These are phyloP conservation scores for Lentinus brumalis DNA, from an alignment of 768 basidiomycete genomes.

Conservation along the genomic window DNA sequence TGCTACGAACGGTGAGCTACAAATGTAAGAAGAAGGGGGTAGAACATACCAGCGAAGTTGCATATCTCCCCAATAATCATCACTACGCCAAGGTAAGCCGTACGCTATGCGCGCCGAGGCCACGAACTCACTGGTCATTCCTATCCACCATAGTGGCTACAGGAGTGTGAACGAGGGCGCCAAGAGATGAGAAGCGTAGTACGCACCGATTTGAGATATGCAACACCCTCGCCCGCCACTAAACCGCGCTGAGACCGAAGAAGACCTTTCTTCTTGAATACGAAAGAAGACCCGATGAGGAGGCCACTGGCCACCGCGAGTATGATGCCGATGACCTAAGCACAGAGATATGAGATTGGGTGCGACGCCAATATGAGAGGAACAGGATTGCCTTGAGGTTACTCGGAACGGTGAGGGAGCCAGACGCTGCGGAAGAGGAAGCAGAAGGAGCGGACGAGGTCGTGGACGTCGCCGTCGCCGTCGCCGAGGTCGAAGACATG, in stretches of 20 bases:
- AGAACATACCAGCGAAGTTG: constrained; percentile 75
- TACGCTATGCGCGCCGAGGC: neutral
- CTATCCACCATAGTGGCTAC: constrained; percentile 89
- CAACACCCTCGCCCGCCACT: constrained; percentile 81
- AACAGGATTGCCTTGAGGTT: constrained; percentile 28
- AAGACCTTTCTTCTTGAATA: constrained; percentile 97
- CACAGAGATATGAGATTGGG: neutral
- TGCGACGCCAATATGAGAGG: neutral
- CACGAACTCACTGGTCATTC: constrained; percentile 74
- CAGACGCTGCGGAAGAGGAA: constrained; percentile 23
- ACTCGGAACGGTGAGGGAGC: constrained; percentile 20
- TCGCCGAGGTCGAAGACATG: constrained; percentile 13
- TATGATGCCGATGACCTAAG: constrained; percentile 72
- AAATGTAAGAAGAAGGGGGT: constrained; percentile 27
- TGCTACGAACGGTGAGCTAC: constrained; percentile 42
- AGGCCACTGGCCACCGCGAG: constrained; percentile 78
- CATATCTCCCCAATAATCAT: constrained; percentile 92
- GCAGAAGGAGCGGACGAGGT: constrained; percentile 24
- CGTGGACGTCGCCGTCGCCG: constrained; percentile 11
- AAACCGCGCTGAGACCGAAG: constrained; percentile 81
- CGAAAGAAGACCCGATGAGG: constrained; percentile 91
- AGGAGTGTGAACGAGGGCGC: neutral
- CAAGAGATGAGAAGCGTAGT: neutral
- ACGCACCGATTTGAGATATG: constrained; percentile 91
- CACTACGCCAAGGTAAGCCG: constrained; percentile 44